A percentile compares a stretch with the other conserved stretches of the same genome.
Conservation (phyloP, 108 stramenopile species). For the Nitzschia sp. region DNA sequence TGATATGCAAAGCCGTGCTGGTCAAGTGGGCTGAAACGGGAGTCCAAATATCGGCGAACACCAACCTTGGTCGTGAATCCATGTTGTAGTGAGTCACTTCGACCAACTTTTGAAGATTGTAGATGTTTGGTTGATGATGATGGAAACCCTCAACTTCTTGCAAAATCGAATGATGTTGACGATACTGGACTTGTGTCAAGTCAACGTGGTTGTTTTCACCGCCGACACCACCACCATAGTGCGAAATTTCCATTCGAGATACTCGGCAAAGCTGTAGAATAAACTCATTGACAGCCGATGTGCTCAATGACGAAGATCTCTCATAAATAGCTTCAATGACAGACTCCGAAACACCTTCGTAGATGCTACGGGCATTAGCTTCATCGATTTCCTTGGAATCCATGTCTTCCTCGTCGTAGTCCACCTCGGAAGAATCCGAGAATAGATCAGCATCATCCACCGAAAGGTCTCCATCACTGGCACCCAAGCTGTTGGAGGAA, state of each 20-base stretch:
- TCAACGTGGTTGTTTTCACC: constrained; percentile 70
- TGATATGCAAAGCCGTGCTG: constrained; percentile 88
- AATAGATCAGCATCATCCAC: constrained; percentile 36
- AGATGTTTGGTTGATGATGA: constrained; percentile 87
- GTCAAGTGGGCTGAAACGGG: constrained; percentile 89
- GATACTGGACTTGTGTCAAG: constrained; percentile 70
- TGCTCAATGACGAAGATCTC: constrained; percentile 70
- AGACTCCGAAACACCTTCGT: constrained; percentile 72
- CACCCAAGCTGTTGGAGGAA: constrained; percentile 15
- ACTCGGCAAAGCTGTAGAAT: constrained; percentile 88
- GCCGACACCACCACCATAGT: constrained; percentile 66
- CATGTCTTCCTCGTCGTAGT: constrained; percentile 74
- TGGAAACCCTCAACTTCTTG: constrained; percentile 44
- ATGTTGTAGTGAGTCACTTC: constrained; percentile 99
- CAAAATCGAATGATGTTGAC: constrained; percentile 63
- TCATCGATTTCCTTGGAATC: constrained; percentile 81
- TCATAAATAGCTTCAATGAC: constrained; percentile 86
- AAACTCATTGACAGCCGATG: constrained; percentile 83
- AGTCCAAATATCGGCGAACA: constrained; percentile 94
- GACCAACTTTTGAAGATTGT: constrained; percentile 95
- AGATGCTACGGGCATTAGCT: constrained; percentile 73
- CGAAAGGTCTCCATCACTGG: constrained; percentile 39
- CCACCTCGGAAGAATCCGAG: constrained; percentile 54
- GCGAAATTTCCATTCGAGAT: constrained; percentile 89
- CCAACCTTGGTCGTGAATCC: constrained; percentile 88